Conservation (phyloP, 2,329 filamentous ascomycete genomes). For the Xylaria sp. region DNA sequence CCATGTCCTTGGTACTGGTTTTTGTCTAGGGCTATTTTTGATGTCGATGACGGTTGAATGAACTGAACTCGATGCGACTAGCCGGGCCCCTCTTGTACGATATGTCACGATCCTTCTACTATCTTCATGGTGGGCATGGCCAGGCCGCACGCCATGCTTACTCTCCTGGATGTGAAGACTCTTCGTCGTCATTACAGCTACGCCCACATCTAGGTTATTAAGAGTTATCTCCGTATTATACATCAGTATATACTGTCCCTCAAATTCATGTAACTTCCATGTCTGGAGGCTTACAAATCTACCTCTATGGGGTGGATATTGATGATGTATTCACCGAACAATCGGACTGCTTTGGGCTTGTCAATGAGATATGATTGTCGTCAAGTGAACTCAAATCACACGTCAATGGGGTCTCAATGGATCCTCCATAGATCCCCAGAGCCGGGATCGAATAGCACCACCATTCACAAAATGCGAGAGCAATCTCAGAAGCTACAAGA, state of each 20-base stretch:
- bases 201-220: neutral
- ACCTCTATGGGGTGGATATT: slow-evolving; percentile 13
- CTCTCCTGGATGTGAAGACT: neutral
- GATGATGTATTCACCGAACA: slow-evolving; percentile 31
- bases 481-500: neutral
- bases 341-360: neutral
- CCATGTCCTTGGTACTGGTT: slow-evolving; percentile 33
- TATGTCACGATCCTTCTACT: neutral
- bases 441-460: neutral
- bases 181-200: slow-evolving; percentile 25
- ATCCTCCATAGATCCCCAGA: too few relatives aligned
- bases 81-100: slow-evolving; percentile 2
- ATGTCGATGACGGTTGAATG: slow-evolving; percentile 34
- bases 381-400: slow-evolving; percentile 35
- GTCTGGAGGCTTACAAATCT: slow-evolving; percentile 5
- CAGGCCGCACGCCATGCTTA: neutral
- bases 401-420: neutral
- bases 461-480: neutral
- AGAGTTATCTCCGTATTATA: slow-evolving; percentile 23
- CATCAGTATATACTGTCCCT: neutral
- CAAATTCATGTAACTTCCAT: neutral
- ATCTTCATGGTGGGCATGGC: neutral
- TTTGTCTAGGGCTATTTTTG: slow-evolving; percentile 6
- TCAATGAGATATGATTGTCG: slow-evolving; percentile 36
- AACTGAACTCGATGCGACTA: slow-evolving; percentile 10